A percentile compares a stretch with the other conserved stretches of the same genome.
These are phyloP conservation scores for Colletotrichum incanum DNA, from an alignment of 2,329 filamentous ascomycete species.

Conservation along the genomic window DNA sequence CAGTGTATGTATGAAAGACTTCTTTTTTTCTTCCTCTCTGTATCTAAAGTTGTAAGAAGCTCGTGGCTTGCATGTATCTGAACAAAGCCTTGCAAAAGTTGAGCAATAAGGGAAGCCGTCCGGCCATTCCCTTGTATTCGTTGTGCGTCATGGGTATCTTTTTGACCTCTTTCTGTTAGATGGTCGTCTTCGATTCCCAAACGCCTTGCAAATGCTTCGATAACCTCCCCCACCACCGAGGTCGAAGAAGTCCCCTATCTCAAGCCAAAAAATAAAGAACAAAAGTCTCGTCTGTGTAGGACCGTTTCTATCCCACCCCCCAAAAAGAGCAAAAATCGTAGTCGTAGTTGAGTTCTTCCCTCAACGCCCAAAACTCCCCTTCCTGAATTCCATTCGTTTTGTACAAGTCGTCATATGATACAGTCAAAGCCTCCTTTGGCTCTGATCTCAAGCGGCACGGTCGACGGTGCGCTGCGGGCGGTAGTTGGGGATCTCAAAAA, in stretches of 20 bases:
- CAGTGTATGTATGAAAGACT: constrained; percentile 12
- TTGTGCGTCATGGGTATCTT: constrained; percentile 41
- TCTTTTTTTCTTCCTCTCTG: constrained; percentile 15
- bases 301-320: constrained; percentile 17
- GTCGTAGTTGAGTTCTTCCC: constrained; percentile 35
- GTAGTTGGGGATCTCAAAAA: constrained; percentile 89
- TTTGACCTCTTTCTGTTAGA: constrained; percentile 34
- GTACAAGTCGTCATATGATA: constrained; percentile 41
- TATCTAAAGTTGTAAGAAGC: constrained; percentile 28
- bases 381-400: constrained; percentile 31
- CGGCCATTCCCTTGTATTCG: constrained; percentile 15
- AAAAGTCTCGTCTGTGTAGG: constrained; percentile 19
- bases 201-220: constrained; percentile 42
- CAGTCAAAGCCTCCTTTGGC: constrained; percentile 9
- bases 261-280: background rate
- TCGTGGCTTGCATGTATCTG: constrained; percentile 19
- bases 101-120: constrained; percentile 24
- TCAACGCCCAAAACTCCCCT: constrained; percentile 36
- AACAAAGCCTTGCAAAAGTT: constrained; percentile 36
- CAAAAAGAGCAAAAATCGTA: constrained; percentile 28
- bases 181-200: constrained; percentile 41
- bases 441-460: constrained; percentile 51
- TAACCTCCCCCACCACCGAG: constrained; percentile 22
- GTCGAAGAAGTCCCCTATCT: constrained; percentile 28
- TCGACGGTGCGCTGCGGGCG: constrained; percentile 75